Evolutionary conservation across 805 yeast species (phyloP).

Genomic region (Millerozyma acaciae): DNA sequence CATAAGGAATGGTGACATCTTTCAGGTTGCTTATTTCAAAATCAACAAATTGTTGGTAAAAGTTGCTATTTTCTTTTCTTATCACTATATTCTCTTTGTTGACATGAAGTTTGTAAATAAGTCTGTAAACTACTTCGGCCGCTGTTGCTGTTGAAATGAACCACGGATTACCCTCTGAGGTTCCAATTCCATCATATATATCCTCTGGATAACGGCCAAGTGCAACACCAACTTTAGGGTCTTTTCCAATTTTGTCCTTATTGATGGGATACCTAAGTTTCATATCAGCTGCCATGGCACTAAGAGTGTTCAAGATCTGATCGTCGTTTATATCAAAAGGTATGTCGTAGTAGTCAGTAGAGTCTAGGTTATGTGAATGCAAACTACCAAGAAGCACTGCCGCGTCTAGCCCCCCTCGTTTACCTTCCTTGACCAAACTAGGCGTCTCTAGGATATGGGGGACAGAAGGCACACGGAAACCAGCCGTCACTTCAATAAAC

Average conservation of each 20-base stretch:
- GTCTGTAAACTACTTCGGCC: slow-evolving; percentile 56
- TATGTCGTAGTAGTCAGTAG: slow-evolving; percentile 34
- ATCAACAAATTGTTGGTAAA: slow-evolving; percentile 30
- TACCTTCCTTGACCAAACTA: slow-evolving; percentile 27
- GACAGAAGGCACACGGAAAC: slow-evolving; percentile 25
- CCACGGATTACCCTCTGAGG: slow-evolving; percentile 91
- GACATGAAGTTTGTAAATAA: slow-evolving; percentile 43
- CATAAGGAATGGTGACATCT: slow-evolving; percentile 27
- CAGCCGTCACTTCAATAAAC: slow-evolving; percentile 39
- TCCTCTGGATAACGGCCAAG: slow-evolving; percentile 95
- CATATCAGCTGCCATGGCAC: slow-evolving; percentile 64
- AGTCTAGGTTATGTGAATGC: slow-evolving; percentile 43
- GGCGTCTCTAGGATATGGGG: slow-evolving; percentile 75
- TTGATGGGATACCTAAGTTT: slow-evolving; percentile 75
- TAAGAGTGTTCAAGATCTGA: slow-evolving; percentile 58
- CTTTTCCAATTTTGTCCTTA: slow-evolving; percentile 38
- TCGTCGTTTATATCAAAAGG: slow-evolving; percentile 64
- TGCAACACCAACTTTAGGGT: slow-evolving; percentile 49
- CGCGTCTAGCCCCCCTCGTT: slow-evolving; percentile 69
- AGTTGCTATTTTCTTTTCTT: slow-evolving; percentile 22
- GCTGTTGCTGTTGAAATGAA: slow-evolving; percentile 73
- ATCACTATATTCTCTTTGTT: slow-evolving; percentile 43
- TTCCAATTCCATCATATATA: slow-evolving; percentile 69
- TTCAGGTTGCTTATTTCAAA: no score
- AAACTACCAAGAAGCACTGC: slow-evolving; percentile 61